phyloP scores from a whole-genome alignment of 495 filamentous ascomycete species.

The Paragyromitra xinjiangensis region DNA sequence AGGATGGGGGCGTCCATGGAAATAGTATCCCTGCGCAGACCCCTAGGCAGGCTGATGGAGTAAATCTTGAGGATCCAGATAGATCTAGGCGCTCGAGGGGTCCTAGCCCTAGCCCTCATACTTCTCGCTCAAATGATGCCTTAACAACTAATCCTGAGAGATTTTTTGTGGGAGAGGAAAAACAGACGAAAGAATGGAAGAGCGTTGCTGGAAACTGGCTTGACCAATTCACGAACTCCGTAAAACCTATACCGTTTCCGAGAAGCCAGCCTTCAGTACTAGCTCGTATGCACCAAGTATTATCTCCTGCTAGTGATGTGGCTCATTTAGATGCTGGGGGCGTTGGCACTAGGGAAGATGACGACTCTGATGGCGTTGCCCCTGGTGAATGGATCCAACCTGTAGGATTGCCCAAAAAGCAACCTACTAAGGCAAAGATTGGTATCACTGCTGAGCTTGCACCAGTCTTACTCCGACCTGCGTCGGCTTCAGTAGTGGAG shows the following conservation, averaged over 20 bases:
- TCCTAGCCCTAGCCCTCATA: conserved; percentile 38
- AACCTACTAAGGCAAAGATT: conserved; percentile 20
- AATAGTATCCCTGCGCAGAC: neutral
- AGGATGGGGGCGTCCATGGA: neutral
- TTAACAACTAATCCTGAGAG: neutral
- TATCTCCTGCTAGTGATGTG: neutral
- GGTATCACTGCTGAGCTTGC: conserved; percentile 17
- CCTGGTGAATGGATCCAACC: conserved; percentile 43
- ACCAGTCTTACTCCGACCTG: conserved; percentile 1
- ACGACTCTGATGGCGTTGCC: conserved; percentile 32
- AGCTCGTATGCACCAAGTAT: conserved; percentile 25
- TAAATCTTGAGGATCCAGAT: conserved; percentile 8
- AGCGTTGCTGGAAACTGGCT: conserved; percentile 26
- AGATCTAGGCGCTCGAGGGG: conserved; percentile 39
- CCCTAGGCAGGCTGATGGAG: neutral
- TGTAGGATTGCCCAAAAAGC: conserved; percentile 19
- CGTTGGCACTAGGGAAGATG: neutral
- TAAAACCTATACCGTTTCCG: neutral
- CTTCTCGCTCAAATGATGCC: neutral
- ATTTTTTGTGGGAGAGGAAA: neutral
- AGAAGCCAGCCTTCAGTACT: conserved; percentile 36
- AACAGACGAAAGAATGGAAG: neutral
- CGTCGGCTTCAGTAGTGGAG: neutral
- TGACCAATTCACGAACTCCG: conserved; percentile 9
- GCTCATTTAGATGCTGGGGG: conserved; percentile 2